Evolutionary conservation across 2,329 filamentous ascomycete genomes (phyloP).

Genomic region (Pseudogymnoascus sp.): DNA sequence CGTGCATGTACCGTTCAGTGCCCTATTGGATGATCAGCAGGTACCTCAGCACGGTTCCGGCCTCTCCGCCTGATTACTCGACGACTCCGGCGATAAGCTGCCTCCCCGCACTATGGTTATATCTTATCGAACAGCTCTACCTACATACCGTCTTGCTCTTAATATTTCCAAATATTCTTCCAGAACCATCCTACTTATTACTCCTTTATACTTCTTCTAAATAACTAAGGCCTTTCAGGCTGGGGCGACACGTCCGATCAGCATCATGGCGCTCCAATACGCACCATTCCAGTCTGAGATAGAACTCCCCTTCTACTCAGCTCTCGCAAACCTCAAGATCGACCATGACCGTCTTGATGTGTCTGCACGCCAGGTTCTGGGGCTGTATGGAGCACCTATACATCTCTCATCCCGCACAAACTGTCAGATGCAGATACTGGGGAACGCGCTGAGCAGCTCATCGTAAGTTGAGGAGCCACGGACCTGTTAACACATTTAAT

Average conservation of each 20-base stretch:
- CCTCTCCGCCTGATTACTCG: constrained; percentile 6
- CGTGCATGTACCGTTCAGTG: neutral
- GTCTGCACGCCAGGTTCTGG: constrained; percentile 76
- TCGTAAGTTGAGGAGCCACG: constrained; percentile 50
- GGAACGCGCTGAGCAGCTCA: constrained; percentile 74
- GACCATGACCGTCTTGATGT: constrained; percentile 96
- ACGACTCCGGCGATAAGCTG: constrained; percentile 9
- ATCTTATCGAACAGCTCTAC: constrained; percentile 6
- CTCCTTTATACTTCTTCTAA: neutral
- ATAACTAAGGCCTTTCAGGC: neutral
- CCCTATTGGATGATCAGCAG: constrained; percentile 8
- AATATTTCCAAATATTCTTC: neutral
- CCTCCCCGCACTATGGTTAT: neutral
- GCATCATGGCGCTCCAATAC: constrained; percentile 53
- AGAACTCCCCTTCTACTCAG: constrained; percentile 89
- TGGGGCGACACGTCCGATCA: constrained; percentile 7
- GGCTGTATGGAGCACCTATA: constrained; percentile 72
- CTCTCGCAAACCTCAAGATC: constrained; percentile 87
- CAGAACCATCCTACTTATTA: neutral
- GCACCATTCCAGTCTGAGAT: constrained; percentile 90
- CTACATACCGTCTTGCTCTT: neutral
- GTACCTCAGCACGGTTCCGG: constrained; percentile 4
- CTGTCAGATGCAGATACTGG: constrained; percentile 83
- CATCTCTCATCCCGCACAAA: constrained; percentile 41
- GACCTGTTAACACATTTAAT: constrained; percentile 14